Base-by-base conservation (phyloP, 2,329 filamentous ascomycete genomes). In the Hymenoscyphus fructigenus region DNA sequence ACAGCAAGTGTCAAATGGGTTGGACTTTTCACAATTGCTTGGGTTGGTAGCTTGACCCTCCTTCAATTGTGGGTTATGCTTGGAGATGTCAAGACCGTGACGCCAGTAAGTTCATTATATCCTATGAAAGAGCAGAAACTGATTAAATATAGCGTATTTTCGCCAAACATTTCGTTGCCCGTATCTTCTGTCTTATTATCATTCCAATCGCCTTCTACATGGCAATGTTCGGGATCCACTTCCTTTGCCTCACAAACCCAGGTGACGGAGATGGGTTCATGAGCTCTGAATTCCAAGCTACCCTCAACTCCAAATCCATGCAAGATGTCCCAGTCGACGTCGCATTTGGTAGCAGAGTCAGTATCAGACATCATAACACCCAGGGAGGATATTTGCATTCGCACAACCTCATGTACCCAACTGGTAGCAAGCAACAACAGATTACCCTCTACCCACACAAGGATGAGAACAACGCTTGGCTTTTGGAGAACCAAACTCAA, bases 1-100 rank as follows among this genome's bases (percentile, higher is more conserved):
- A 98, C 95, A 7, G 87, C 89, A 67, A 98, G 94, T 80, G 93
- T 98, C 75, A 99, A 99, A 82, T 99, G 95, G 95, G 95, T 99
- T 75, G 95, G 95, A 60, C 84, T 99, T 61, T 98, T 99, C 83
- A 99, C 95, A 68, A 97, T 97, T 78, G 95, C 94, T 59, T 99
- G 95, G 95, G 92, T 99, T 71, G 95, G 95, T 68, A 87, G 85
- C 78, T 85, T 99, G 79, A 99, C 95, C 44, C 78, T 94, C 56
- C 78, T 99, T 57, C 95, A 99, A 81, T 86, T 99, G 65, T 99
- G 95, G 95, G 88, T 97, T 70, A 82, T 99, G 63, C 89, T 97
- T 50, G 95, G 93, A 69, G 95, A 99, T 77, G 86, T 86, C 70
- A 92, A 88, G 79, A 93, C 89, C 62, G 93, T 98, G 60, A 92